A percentile compares a stretch with the other conserved stretches of the same genome.
phyloP scores from a whole-genome alignment of 2,329 filamentous ascomycete species.

The Xylariaceae sp. region DNA sequence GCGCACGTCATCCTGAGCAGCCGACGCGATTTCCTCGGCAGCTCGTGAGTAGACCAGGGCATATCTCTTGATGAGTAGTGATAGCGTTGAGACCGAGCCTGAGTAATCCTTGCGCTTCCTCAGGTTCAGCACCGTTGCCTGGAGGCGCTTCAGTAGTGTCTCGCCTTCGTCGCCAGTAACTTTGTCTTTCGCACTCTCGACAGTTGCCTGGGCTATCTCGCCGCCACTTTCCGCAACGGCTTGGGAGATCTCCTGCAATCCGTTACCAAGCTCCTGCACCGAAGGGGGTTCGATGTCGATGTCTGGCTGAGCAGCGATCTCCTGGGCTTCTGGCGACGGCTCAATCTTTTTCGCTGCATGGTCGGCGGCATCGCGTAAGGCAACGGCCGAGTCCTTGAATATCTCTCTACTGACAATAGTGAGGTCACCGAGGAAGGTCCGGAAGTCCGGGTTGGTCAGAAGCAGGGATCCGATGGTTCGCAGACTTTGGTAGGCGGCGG shows the following conservation, averaged over 20 bases:
- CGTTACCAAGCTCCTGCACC: constrained; percentile 57
- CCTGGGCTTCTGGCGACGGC: constrained; percentile 57
- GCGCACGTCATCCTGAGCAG: constrained; percentile 64
- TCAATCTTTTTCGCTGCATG: constrained; percentile 68
- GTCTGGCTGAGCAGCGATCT: constrained; percentile 40
- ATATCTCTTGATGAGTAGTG: constrained; percentile 71
- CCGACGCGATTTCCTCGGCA: constrained; percentile 59
- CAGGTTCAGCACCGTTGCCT: constrained; percentile 68
- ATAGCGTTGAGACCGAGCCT: constrained; percentile 75
- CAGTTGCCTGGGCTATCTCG: constrained; percentile 38
- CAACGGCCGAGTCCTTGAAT: constrained; percentile 79
- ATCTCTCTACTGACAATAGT: constrained; percentile 75
- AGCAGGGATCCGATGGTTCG: constrained; percentile 80
- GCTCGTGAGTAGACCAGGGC: constrained; percentile 71
- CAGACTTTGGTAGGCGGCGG: constrained; percentile 73
- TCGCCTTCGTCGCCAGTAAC: constrained; percentile 66
- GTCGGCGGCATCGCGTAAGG: constrained; percentile 69
- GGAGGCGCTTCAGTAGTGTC: constrained; percentile 68
- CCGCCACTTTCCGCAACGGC: constrained; percentile 42
- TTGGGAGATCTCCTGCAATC: constrained; percentile 50
- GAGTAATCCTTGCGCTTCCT: constrained; percentile 75
- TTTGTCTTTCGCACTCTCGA: constrained; percentile 68
- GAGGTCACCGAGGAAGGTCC: constrained; percentile 76
- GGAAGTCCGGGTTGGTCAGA: constrained; percentile 84
- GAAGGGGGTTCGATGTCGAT: constrained; percentile 39